phyloP scores from a whole-genome alignment of 2,329 filamentous ascomycete genomes.

The Setomelanomma holmii region DNA sequence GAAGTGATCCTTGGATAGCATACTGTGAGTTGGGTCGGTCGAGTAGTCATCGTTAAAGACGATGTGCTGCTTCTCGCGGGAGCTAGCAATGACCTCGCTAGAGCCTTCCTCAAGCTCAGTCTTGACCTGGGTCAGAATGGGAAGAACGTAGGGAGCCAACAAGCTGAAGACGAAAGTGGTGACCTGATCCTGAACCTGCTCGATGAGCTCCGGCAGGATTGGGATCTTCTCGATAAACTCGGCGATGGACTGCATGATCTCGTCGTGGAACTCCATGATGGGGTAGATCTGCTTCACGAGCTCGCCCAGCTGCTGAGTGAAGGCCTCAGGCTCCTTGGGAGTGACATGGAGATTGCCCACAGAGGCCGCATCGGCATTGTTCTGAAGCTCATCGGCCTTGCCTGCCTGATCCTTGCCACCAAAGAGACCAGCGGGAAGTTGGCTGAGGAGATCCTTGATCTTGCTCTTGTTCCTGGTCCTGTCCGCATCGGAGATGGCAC shows the following conservation, averaged over 20 bases:
- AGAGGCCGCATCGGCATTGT: slow-evolving; percentile 75
- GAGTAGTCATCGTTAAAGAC: slow-evolving; percentile 82
- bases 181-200: slow-evolving; percentile 86
- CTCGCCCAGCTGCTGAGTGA: slow-evolving; percentile 76
- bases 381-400: slow-evolving; percentile 80
- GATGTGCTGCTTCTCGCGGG: slow-evolving; percentile 81
- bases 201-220: slow-evolving; percentile 81
- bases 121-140: slow-evolving; percentile 86
- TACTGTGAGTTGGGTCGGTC: slow-evolving; percentile 85
- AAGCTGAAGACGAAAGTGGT: slow-evolving; percentile 91
- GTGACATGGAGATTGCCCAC: slow-evolving; percentile 77
- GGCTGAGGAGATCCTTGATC: slow-evolving; percentile 79
- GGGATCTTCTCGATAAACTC: slow-evolving; percentile 85
- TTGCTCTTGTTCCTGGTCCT: slow-evolving; percentile 74
- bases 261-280: slow-evolving; percentile 88
- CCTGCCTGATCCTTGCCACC: slow-evolving; percentile 75
- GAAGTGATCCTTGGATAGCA: slow-evolving; percentile 97
- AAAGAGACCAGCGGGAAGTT: slow-evolving; percentile 81
- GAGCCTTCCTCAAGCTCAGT: slow-evolving; percentile 85
- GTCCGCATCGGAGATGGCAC: slow-evolving; percentile 71
- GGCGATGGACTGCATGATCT: slow-evolving; percentile 80
- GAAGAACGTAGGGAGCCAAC: slow-evolving; percentile 85
- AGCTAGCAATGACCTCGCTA: slow-evolving; percentile 85
- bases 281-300: slow-evolving; percentile 84
- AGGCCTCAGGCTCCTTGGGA: slow-evolving; percentile 82